A percentile compares a stretch with the other conserved stretches of the same genome.
Evolutionary conservation across 345 rosid genomes (phyloP).

Genomic region (Capsella bursapastoris): DNA sequence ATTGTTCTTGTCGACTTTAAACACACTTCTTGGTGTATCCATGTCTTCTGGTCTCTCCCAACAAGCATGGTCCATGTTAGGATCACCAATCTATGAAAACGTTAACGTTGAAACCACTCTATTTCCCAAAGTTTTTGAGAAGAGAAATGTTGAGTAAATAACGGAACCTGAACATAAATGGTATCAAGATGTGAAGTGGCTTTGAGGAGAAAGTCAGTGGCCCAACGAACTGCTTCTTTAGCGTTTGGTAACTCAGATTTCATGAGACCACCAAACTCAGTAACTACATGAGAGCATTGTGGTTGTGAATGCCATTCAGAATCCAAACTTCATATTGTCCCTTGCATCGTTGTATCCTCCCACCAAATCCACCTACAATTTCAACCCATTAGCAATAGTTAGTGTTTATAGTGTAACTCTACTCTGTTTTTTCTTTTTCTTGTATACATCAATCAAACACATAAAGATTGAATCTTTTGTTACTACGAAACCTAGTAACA

Average conservation of each 20-base stretch:
- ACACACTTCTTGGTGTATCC: slow-evolving; percentile 80
- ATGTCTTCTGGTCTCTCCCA: slow-evolving; percentile 99
- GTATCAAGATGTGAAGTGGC: slow-evolving; percentile 65
- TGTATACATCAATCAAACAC: background rate
- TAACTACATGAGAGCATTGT: slow-evolving; percentile 83
- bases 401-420: background rate
- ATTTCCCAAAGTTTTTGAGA: background rate
- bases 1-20: slow-evolving; percentile 52
- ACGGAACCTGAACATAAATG: slow-evolving; percentile 54
- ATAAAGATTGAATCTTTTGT: background rate
- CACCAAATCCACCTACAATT: slow-evolving; percentile 65
- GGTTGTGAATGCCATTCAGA: slow-evolving; percentile 88
- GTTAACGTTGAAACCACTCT: background rate
- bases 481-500: background rate
- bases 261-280: slow-evolving; percentile 67
- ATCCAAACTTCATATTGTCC: slow-evolving; percentile 84
- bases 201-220: slow-evolving; percentile 75
- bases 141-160: background rate
- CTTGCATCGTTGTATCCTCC: slow-evolving; percentile 98
- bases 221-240: slow-evolving; percentile 73
- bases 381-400: background rate
- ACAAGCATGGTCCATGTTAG: slow-evolving; percentile 52
- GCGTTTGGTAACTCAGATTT: slow-evolving; percentile 49
- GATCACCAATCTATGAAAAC: slow-evolving; percentile 40
- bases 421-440: background rate